Conservation (phyloP, 768 basidiomycete species). For the Clathrus columnatus region DNA sequence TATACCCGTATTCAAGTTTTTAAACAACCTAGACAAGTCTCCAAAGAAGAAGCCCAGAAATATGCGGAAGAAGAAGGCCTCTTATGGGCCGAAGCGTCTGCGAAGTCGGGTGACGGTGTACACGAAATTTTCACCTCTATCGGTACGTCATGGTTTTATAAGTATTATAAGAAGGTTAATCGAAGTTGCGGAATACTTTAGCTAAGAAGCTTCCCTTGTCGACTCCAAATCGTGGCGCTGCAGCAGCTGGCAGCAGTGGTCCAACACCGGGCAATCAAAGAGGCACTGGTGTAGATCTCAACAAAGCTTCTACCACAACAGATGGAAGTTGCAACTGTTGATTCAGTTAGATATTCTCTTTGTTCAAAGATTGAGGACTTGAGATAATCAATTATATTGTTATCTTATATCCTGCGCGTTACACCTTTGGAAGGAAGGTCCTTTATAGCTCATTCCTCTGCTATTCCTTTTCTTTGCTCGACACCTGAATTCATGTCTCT, state of each 20-base stretch:
- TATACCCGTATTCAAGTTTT: not conserved
- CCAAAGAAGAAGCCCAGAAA: constrained; percentile 84
- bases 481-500: no score
- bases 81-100: constrained; percentile 89
- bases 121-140: constrained; percentile 80
- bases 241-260: constrained; percentile 40
- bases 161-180: not conserved
- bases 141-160: constrained; percentile 39
- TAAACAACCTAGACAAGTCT: constrained; percentile 43
- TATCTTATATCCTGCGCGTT: no score
- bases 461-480: no score
- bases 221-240: constrained; percentile 52
- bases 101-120: constrained; percentile 84
- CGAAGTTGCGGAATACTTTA: constrained; percentile 21
- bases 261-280: constrained; percentile 37
- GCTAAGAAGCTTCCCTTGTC: constrained; percentile 87
- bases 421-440: no score
- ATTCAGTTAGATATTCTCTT: not conserved
- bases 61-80: constrained; percentile 88
- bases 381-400: no score
- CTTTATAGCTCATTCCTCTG: no score
- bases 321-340: constrained; percentile 70
- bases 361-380: not conserved
- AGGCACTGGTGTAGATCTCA: constrained; percentile 69
- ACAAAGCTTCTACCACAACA: constrained; percentile 46